Evolutionary conservation across 257 asterid genomes (phyloP).

Genomic region (Salvia hispanica): DNA sequence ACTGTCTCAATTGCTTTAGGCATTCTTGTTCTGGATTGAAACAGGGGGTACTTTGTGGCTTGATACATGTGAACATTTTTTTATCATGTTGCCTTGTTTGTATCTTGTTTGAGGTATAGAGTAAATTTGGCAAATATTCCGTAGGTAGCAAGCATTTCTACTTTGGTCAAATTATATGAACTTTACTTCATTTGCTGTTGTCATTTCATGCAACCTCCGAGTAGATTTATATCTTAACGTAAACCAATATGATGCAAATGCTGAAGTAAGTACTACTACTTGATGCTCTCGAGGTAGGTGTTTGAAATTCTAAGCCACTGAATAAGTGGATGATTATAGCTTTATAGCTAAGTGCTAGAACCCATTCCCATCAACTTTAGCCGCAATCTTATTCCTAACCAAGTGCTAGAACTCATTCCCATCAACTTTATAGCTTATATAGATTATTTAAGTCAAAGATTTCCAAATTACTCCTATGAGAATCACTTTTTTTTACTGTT

Average conservation of each 20-base stretch:
- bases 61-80: too few species aligned
- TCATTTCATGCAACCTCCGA: slow-evolving; percentile 26
- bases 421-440: background rate
- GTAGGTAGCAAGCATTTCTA: slow-evolving; percentile 31
- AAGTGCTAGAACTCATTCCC: background rate
- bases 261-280: background rate
- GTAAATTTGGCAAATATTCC: too few species aligned
- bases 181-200: slow-evolving; percentile 19
- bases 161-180: slow-evolving; percentile 12
- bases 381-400: background rate
- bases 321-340: slow-evolving; percentile 23
- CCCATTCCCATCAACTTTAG: background rate
- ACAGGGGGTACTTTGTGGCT: background rate
- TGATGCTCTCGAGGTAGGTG: slow-evolving; percentile 1
- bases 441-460: background rate
- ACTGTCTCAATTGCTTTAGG: slow-evolving; percentile 26
- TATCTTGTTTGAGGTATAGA: slow-evolving; percentile 30
- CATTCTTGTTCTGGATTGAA: slow-evolving; percentile 25
- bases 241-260: background rate
- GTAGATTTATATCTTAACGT: slow-evolving; percentile 22
- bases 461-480: background rate
- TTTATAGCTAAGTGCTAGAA: too few species aligned
- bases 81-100: slow-evolving; percentile 6
- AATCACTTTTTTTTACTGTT: background rate
- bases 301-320: slow-evolving; percentile 20